Evolutionary conservation across 1,284 basidiomycete species (phyloP).

Genomic region (Trametes polyzona): DNA sequence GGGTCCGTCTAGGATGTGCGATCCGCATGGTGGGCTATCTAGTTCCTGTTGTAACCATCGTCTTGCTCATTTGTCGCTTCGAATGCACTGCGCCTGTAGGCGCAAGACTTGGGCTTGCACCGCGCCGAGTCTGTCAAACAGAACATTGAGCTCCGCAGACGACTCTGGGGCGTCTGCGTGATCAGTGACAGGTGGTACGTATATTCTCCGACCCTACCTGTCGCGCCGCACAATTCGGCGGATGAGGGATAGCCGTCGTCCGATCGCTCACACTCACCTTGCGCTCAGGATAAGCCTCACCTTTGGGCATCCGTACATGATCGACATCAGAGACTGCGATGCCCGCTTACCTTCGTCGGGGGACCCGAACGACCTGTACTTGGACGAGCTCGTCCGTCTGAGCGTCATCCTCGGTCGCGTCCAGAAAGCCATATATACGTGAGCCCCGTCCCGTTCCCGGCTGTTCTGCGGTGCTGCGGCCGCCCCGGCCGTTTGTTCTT

Average conservation of each 20-base stretch:
- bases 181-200: constrained; percentile 89
- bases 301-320: constrained; percentile 89
- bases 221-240: neutral
- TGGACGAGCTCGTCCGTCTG: constrained; percentile 86
- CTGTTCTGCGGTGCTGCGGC: constrained; percentile 10
- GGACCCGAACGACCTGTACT: constrained; percentile 72
- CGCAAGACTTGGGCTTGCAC: constrained; percentile 92
- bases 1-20: constrained; percentile 77
- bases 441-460: constrained; percentile 24
- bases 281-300: constrained; percentile 69
- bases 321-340: constrained; percentile 93
- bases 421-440: constrained; percentile 91
- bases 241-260: neutral
- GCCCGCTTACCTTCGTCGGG: constrained; percentile 83
- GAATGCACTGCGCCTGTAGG: constrained; percentile 49
- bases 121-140: constrained; percentile 82
- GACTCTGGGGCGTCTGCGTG: constrained; percentile 90
- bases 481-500: constrained; percentile 10
- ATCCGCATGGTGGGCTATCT: constrained; percentile 76
- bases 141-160: constrained; percentile 79
- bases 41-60: constrained; percentile 19
- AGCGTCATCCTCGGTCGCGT: constrained; percentile 88
- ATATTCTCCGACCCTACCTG: constrained; percentile 3
- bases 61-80: constrained; percentile 21
- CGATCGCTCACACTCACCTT: constrained; percentile 15